Base-by-base conservation (phyloP, 495 filamentous ascomycete genomes). In the Bacidia rubella region DNA sequence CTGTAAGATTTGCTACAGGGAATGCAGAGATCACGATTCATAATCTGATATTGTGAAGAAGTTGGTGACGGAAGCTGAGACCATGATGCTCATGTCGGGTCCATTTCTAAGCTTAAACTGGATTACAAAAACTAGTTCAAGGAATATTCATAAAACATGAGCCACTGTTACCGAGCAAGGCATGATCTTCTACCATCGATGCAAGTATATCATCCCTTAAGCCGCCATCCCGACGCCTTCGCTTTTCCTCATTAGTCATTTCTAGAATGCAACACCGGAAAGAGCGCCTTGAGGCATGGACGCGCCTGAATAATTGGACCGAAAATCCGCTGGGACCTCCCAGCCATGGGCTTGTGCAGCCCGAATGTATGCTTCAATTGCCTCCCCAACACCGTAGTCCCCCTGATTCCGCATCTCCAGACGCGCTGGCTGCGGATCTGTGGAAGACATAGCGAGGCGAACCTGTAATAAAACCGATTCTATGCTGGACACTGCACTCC, bases 381-480 rank as follows among this genome's bases (percentile, higher is more conserved):
- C 89, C 62, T 94, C 88, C 0, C 58, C 63, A 2, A 86, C 70
- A 0, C 68, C 62, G 64, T 96, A 96, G 47, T 86, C 77, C 0
- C 29, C 47, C 9, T 41, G 29, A 26, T 10, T 11, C 23, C 57
- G 56, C 0, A 27, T 40, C 26, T 72, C 69, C 39, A 96, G 63
- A 15, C 86, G 74, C 23, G 86, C 90, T 0, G 88, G 86, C n/a
- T 65, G 66, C 0, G 86, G 84, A 0, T 90, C 84, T 2, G 68
- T 63, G 40, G 64, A 77, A 24, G 70, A 76, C n/a, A 96, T 74
- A 1, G 86, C 87, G 65, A 95, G 64, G 11, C 85, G 78, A 35
- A 96, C 81, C 68, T 95, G 88, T 49, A 94, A 63, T 9, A 96
- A 66, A 2, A 95, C 81, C 47, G 74, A 82, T 67, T 96, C 90